Evolutionary conservation across 2,329 filamentous ascomycete species (phyloP), one percentile per base, ranked within the genome.

Genomic region (Penicillium sp.): DNA sequence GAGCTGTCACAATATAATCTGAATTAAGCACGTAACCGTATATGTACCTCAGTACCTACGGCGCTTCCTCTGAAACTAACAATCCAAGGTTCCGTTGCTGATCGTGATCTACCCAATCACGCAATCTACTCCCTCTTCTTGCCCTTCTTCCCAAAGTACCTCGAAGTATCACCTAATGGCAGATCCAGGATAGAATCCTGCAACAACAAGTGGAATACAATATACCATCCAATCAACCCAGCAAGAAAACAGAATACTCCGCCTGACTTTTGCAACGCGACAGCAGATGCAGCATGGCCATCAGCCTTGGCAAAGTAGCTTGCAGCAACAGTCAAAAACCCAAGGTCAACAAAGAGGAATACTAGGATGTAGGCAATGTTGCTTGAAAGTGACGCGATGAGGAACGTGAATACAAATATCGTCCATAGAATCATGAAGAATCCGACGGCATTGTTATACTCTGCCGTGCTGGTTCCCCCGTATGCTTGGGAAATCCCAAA

Each of bases 391-490:
- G 76, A 78, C 4, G 74, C 77, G 3, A 81, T 67, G 2, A 80
- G 61, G 57, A 81, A 80, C 15, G 76, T 76, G 12, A 79, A 58
- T 11, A 77, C 75, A 54, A 79, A 77, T 0, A 80, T 74, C 0
- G 77, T 75, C 79, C 78, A 81, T 59, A 80, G 69, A 71, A 64
- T 55, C 59, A 81, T 76, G 57, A 79, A 81, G 62, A 81, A 80
- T 0, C 79, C 79, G 2, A 81, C 66, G 2, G 78, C 78, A 51
- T 82, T 81, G 63, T 80, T 78, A 54, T 79, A 77, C 59, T 77
- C 69, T 1, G 66, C 66, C 0, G 70, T 55, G 14, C 51, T 73
- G 48, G 77, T 65, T n/a, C 67, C 65, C 8, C 77, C 76, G 56
- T 81, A 81, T 1, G 78, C 69, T 7, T 73, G 72, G 6, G 69